Evolutionary conservation across 345 rosid genomes (phyloP).

Genomic region (Camelina hispida): DNA sequence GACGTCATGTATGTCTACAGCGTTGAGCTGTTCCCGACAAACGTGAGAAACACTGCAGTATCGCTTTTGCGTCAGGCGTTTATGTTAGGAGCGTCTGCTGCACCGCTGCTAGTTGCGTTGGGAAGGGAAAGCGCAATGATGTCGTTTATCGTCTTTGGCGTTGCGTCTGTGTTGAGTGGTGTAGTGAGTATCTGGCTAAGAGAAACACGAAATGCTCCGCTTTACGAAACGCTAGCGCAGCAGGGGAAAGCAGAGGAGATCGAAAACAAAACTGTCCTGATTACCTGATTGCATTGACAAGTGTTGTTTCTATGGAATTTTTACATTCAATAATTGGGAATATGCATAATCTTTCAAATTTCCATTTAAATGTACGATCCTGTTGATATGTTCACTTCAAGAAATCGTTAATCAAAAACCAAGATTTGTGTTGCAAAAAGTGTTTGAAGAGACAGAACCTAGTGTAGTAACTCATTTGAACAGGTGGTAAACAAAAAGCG

Average conservation of each 20-base stretch:
- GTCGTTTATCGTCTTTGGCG: slow-evolving; percentile 64
- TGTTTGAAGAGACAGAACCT: slow-evolving; percentile 7
- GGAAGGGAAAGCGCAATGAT: slow-evolving; percentile 60
- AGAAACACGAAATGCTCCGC: slow-evolving; percentile 68
- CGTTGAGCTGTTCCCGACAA: slow-evolving; percentile 78
- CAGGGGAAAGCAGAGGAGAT: slow-evolving; percentile 56
- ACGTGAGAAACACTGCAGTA: slow-evolving; percentile 73
- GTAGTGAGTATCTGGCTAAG: slow-evolving; percentile 59
- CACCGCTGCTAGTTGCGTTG: slow-evolving; percentile 64
- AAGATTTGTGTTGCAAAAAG: background rate
- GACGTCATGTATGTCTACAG: slow-evolving; percentile 63
- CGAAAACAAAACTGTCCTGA: slow-evolving; percentile 17
- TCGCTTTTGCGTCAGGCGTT: slow-evolving; percentile 60
- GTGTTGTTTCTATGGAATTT: background rate
- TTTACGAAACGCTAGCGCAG: slow-evolving; percentile 65
- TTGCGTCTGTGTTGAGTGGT: slow-evolving; percentile 59
- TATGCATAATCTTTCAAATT: slow-evolving; percentile 24
- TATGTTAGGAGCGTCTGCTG: slow-evolving; percentile 80
- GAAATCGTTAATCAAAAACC: background rate
- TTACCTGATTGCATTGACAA: background rate
- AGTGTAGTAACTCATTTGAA: slow-evolving; percentile 23
- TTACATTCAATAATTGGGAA: slow-evolving; percentile 32
- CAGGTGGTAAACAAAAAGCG: slow-evolving; percentile 17
- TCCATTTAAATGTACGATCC: background rate
- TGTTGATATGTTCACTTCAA: slow-evolving; percentile 16